These are phyloP conservation scores for Fusarium irregulare DNA, from an alignment of 2,329 filamentous ascomycete species.

Conservation along the genomic window DNA sequence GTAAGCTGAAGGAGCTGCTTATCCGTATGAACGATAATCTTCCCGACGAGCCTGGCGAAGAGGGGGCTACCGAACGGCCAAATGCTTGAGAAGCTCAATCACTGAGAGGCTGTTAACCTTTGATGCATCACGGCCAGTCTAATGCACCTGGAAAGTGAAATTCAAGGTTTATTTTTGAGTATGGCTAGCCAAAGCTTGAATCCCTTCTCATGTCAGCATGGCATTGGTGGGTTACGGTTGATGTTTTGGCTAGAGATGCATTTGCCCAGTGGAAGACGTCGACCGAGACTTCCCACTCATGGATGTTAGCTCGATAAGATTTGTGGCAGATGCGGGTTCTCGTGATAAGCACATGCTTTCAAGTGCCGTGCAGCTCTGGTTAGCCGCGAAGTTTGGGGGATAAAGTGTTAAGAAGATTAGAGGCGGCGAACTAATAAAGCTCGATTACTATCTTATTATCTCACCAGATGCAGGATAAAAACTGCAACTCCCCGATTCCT, in stretches of 20 bases:
- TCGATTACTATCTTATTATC: background rate
- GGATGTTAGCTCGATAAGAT: background rate
- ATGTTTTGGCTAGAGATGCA: background rate
- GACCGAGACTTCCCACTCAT: background rate
- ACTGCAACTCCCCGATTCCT: background rate
- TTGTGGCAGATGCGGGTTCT: background rate
- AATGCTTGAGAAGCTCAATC: background rate
- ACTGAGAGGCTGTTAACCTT: background rate
- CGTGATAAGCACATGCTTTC: background rate
- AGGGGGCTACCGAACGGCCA: constrained; percentile 30
- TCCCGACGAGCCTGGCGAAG: constrained; percentile 55
- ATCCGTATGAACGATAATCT: constrained; percentile 60
- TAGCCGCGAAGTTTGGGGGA: background rate
- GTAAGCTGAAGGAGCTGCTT: constrained; percentile 58
- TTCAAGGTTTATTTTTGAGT: constrained; percentile 18
- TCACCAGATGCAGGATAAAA: background rate
- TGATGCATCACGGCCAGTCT: background rate
- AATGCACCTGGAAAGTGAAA: constrained; percentile 3
- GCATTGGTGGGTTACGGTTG: background rate
- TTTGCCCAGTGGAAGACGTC: background rate
- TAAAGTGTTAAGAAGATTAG: background rate
- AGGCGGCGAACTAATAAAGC: background rate
- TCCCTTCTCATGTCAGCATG: background rate
- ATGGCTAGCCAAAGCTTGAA: background rate
- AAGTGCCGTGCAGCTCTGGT: background rate